These are phyloP conservation scores for Serpula lacrymans DNA, from an alignment of 768 basidiomycete species.

Conservation along the genomic window DNA sequence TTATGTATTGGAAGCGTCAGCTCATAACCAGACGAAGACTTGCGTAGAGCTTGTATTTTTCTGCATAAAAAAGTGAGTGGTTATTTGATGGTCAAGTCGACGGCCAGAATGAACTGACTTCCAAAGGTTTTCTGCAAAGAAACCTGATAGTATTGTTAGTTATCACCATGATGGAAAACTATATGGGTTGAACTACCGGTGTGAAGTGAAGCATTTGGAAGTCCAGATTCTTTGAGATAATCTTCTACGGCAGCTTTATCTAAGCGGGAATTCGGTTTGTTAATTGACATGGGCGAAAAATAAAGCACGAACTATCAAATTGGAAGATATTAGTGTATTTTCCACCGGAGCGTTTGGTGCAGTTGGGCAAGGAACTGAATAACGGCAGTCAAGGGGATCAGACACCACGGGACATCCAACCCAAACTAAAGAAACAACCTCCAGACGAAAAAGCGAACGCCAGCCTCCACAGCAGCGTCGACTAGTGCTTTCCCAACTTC, in stretches of 20 bases:
- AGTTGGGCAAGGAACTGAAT: conserved; percentile 1
- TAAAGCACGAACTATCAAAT: conserved; percentile 4
- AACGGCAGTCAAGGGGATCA: neutral
- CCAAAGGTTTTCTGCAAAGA: no score
- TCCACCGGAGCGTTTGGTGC: conserved; percentile 3
- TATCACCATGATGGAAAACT: no score
- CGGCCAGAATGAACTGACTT: no score
- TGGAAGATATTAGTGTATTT: conserved; percentile 9
- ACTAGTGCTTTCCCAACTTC: conserved; percentile 20
- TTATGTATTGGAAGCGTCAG: no score
- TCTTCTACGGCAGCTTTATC: conserved; percentile 15
- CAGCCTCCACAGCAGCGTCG: conserved; percentile 21
- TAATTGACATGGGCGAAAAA: neutral
- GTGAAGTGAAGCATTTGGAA: conserved; percentile 8
- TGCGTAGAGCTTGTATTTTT: no score
- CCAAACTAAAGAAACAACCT: conserved; percentile 18
- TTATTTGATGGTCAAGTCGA: no score
- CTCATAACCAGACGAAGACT: no score
- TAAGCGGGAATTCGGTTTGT: neutral
- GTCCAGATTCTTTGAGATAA: conserved; percentile 13
- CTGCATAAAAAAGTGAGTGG: no score
- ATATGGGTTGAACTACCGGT: no score
- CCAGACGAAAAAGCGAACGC: conserved; percentile 21
- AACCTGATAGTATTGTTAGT: no score
- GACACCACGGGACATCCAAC: no score